Evolutionary conservation across 164 flowering plant genomes (phyloP).

Genomic region (Nymphaea colorata): DNA sequence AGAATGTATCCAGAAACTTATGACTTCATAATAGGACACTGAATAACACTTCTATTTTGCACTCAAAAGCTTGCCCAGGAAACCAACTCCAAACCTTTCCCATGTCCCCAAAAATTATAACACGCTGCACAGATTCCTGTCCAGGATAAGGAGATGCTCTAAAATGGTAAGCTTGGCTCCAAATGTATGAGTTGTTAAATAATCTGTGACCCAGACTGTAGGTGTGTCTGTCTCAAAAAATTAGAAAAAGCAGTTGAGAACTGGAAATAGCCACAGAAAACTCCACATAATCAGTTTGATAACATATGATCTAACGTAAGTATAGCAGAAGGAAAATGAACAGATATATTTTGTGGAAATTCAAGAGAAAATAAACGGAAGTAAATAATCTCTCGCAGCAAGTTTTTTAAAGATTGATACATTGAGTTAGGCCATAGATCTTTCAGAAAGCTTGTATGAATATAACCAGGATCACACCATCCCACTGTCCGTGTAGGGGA

Average conservation of each 20-base stretch:
- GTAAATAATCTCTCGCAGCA: neutral
- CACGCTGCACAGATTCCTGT: slow-evolving; percentile 33
- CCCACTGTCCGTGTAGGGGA: slow-evolving; percentile 94
- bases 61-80: no score
- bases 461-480: slow-evolving; percentile 96
- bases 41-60: no score
- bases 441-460: slow-evolving; percentile 77
- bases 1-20: no score
- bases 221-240: slow-evolving; percentile 21
- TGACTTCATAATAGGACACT: no score
- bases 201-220: slow-evolving; percentile 35
- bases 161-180: slow-evolving; percentile 26
- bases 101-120: slow-evolving; percentile 44
- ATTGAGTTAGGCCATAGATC: slow-evolving; percentile 67
- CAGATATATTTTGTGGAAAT: no score
- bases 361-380: neutral
- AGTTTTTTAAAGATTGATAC: slow-evolving; percentile 11
- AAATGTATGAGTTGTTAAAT: slow-evolving; percentile 20
- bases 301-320: no score
- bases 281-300: no score
- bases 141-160: slow-evolving; percentile 43
- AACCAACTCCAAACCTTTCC: slow-evolving; percentile 24
- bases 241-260: neutral
- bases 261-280: no score
- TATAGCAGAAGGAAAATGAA: no score